These are phyloP conservation scores for Trypanosoma scelopori DNA, from an alignment of 208 protist genomes.

Conservation along the genomic window DNA sequence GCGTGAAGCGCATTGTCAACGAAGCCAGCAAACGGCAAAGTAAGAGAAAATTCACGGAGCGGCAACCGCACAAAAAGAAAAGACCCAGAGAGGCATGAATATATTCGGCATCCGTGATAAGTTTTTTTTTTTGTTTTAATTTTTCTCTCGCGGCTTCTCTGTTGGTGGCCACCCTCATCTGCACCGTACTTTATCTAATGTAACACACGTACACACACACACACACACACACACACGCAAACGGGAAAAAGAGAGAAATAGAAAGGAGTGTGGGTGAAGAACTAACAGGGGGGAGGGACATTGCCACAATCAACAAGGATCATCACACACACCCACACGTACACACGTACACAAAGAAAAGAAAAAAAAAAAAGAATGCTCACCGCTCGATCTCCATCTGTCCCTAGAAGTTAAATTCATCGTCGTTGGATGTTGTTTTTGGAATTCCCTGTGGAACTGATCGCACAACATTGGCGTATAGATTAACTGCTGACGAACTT, in stretches of 20 bases:
- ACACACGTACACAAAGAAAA: slow-evolving; percentile 26
- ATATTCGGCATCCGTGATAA: too few species aligned
- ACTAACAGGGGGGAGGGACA: slow-evolving; percentile 1
- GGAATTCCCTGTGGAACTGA: slow-evolving; percentile 20
- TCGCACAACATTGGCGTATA: slow-evolving; percentile 19
- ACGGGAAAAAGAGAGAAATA: neutral
- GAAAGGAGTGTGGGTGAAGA: neutral
- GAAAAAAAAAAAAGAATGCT: slow-evolving; percentile 19
- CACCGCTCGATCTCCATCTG: neutral
- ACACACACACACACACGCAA: neutral
- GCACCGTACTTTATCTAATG: neutral
- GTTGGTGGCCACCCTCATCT: neutral
- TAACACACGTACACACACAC: neutral
- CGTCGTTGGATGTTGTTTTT: slow-evolving; percentile 48
- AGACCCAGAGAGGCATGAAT: too few species aligned
- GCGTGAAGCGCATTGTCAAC: neutral
- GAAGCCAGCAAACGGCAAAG: neutral
- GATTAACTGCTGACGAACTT: slow-evolving; percentile 10
- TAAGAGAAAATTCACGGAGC: neutral
- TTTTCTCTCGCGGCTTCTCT: too few species aligned
- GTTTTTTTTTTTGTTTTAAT: too few species aligned
- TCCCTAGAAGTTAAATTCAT: slow-evolving; percentile 87
- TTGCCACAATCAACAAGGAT: too few species aligned
- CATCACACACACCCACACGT: too few species aligned
- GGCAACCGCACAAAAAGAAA: slow-evolving; percentile 2